phyloP scores from a whole-genome alignment of 2,329 filamentous ascomycete species.

The Stachybotrys echinatus region DNA sequence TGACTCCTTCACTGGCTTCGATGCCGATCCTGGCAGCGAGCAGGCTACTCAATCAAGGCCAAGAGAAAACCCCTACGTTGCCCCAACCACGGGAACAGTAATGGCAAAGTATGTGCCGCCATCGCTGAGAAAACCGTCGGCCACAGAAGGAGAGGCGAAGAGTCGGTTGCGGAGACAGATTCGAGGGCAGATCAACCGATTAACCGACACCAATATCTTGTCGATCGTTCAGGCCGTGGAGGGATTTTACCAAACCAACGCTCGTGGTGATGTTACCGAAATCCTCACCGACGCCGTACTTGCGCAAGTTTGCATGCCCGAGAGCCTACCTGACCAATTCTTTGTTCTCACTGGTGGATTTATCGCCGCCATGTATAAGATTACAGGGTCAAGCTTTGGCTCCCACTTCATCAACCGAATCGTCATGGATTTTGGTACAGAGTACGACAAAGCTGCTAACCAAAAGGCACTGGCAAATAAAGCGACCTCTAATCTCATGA shows the following conservation, averaged over 20 bases:
- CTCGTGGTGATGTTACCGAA: conserved; percentile 83
- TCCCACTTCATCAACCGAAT: conserved; percentile 78
- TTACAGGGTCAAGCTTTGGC: conserved; percentile 83
- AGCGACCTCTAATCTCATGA: conserved; percentile 65
- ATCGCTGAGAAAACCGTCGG: conserved; percentile 62
- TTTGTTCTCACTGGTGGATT: conserved; percentile 89
- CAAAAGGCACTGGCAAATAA: conserved; percentile 34
- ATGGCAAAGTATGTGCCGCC: conserved; percentile 82
- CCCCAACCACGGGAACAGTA: conserved; percentile 50
- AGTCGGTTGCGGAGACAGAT: conserved; percentile 70
- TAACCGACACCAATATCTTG: conserved; percentile 86
- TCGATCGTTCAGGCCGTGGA: conserved; percentile 80
- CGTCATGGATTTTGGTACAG: conserved; percentile 67
- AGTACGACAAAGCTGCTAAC: conserved; percentile 46
- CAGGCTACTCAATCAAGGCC: conserved; percentile 35
- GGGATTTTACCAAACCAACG: conserved; percentile 74
- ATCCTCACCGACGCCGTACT: conserved; percentile 73
- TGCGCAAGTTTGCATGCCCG: conserved; percentile 72
- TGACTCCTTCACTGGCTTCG: conserved; percentile 6
- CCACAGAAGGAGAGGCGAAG: conserved; percentile 61
- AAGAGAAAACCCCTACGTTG: conserved; percentile 84
- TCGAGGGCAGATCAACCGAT: conserved; percentile 84
- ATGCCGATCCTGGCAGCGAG: conserved; percentile 22
- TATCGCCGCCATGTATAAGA: conserved; percentile 78
- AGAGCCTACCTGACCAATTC: conserved; percentile 79